Evolutionary conservation across 1,284 basidiomycete genomes (phyloP).

Genomic region (Golubevia pallescens): DNA sequence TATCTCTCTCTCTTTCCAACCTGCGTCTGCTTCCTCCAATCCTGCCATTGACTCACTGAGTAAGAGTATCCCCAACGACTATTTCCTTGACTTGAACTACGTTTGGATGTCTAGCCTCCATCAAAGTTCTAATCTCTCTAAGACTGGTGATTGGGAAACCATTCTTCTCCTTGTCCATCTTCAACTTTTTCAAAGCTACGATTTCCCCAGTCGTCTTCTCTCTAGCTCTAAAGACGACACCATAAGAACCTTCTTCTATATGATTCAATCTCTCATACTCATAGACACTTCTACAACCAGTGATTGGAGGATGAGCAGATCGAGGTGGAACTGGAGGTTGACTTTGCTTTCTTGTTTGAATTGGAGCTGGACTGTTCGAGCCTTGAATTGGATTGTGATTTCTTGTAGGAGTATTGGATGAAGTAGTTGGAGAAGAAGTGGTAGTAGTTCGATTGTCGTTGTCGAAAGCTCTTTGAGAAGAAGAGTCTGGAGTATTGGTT

Average conservation of each 20-base stretch:
- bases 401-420: conserved; percentile 2
- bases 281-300: conserved; percentile 40
- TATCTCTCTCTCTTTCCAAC: too few relatives aligned
- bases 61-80: conserved; percentile 97
- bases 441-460: too few relatives aligned
- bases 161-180: conserved; percentile 95
- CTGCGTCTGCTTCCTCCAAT: too few relatives aligned
- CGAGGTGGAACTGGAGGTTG: conserved; percentile 11
- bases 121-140: conserved; percentile 91
- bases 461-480: not conserved
- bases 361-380: not conserved
- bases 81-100: conserved; percentile 94
- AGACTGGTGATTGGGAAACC: conserved; percentile 98
- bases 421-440: too few relatives aligned
- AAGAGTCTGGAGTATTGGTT: not conserved
- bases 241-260: conserved; percentile 99
- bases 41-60: conserved; percentile 95
- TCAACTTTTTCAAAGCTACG: conserved; percentile 96
- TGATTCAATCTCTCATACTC: conserved; percentile 77
- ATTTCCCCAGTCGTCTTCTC: conserved; percentile 87
- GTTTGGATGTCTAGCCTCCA: conserved; percentile 80
- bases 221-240: conserved; percentile 91
- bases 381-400: not conserved
- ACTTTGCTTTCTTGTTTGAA: not conserved
- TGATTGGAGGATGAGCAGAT: conserved; percentile 29